These are phyloP conservation scores for Keqinozyma sinolaborantium DNA, from an alignment of 1,139 yeast species.

Conservation along the genomic window DNA sequence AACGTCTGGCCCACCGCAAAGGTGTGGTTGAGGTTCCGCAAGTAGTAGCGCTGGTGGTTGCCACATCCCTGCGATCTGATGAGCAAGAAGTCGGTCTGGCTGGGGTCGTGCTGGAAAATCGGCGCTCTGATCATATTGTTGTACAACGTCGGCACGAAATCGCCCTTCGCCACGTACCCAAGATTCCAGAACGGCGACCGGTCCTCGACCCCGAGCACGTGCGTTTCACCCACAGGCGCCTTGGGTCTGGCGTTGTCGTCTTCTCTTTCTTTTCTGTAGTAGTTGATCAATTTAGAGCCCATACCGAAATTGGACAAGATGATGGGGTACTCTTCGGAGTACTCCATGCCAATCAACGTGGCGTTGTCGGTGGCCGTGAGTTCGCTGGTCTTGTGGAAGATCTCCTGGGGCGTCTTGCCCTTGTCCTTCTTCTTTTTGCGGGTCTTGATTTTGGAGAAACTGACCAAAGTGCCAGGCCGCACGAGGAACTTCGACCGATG, in stretches of 20 bases:
- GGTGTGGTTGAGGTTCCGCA: slow-evolving; percentile 66
- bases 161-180: slow-evolving; percentile 95
- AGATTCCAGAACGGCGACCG: slow-evolving; percentile 98
- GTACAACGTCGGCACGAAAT: slow-evolving; percentile 88
- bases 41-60: slow-evolving; percentile 44
- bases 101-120: slow-evolving; percentile 78
- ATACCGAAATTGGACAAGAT: slow-evolving; percentile 88
- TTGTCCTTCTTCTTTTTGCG: slow-evolving; percentile 88
- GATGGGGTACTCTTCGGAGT: slow-evolving; percentile 85
- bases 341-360: slow-evolving; percentile 75
- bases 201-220: slow-evolving; percentile 91
- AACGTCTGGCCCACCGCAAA: slow-evolving; percentile 91
- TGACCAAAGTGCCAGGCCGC: slow-evolving; percentile 73
- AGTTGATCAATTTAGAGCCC: slow-evolving; percentile 92
- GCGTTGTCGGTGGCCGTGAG: slow-evolving; percentile 84
- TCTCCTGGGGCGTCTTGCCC: slow-evolving; percentile 74
- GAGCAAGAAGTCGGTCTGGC: slow-evolving; percentile 76
- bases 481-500: slow-evolving; percentile 77
- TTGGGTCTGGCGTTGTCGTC: slow-evolving; percentile 89
- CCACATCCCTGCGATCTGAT: slow-evolving; percentile 82
- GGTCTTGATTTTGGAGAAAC: slow-evolving; percentile 70
- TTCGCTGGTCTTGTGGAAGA: slow-evolving; percentile 69
- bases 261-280: slow-evolving; percentile 78
- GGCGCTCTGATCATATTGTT: slow-evolving; percentile 94
- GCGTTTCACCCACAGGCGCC: slow-evolving; percentile 89